These are phyloP conservation scores for Nigrospora sphaerica DNA, from an alignment of 2,329 filamentous ascomycete species.

Conservation along the genomic window DNA sequence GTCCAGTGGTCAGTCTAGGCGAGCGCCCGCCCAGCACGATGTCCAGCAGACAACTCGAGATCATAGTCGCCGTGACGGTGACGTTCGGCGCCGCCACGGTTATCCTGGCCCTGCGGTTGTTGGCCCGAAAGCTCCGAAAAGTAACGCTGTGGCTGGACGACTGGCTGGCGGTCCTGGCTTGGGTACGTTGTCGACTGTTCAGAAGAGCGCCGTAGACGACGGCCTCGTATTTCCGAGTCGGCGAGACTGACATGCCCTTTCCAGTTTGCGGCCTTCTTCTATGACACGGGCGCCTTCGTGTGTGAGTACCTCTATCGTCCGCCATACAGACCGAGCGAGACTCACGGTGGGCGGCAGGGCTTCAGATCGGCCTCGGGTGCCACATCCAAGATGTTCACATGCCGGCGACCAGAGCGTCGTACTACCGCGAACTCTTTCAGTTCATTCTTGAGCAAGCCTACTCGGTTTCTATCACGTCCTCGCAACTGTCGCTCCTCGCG, in stretches of 20 bases:
- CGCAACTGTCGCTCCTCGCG: neutral
- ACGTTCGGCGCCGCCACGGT: neutral
- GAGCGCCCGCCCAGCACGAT: neutral
- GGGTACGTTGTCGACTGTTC: neutral
- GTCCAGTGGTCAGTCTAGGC: too few species aligned
- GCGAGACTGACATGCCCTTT: neutral
- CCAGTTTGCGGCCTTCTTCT: neutral
- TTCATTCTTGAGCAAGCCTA: constrained; percentile 2
- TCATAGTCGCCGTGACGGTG: neutral
- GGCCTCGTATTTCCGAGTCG: too few species aligned
- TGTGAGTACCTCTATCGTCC: neutral
- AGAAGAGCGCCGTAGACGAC: too few species aligned
- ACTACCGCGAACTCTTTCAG: constrained; percentile 1
- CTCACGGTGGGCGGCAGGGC: neutral
- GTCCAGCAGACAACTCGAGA: neutral
- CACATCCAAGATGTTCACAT: neutral
- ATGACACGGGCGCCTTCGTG: neutral
- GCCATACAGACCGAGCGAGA: too few species aligned
- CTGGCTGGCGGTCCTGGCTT: neutral
- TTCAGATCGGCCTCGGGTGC: neutral
- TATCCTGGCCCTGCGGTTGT: neutral
- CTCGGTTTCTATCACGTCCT: neutral
- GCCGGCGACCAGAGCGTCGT: neutral
- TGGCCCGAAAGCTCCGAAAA: neutral
- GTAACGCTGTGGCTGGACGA: neutral